These are phyloP conservation scores for Fusarium transvaalense DNA, from an alignment of 2,329 filamentous ascomycete species.

Conservation along the genomic window DNA sequence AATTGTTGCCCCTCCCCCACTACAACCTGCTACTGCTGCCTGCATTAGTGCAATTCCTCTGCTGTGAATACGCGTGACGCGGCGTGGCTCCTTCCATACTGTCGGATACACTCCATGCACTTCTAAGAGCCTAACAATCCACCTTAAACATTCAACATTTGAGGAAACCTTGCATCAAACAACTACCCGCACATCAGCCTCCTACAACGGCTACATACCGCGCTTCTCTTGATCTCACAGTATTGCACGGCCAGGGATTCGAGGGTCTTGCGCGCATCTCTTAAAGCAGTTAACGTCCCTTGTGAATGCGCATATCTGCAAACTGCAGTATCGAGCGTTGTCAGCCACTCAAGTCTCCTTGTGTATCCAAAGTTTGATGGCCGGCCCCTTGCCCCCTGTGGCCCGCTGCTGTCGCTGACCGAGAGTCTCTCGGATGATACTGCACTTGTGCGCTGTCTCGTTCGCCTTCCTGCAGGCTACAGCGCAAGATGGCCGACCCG, in stretches of 20 bases:
- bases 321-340: constrained; percentile 5
- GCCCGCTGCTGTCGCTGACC: constrained; percentile 28
- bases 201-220: not conserved
- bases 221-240: not conserved
- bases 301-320: constrained; percentile 2
- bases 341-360: constrained; percentile 9
- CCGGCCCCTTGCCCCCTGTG: constrained; percentile 26
- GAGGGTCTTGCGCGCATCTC: not conserved
- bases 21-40: constrained; percentile 3
- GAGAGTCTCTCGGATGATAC: constrained; percentile 31
- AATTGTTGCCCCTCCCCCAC: constrained; percentile 28
- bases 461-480: constrained; percentile 23
- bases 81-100: constrained; percentile 37
- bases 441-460: constrained; percentile 32
- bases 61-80: constrained; percentile 39
- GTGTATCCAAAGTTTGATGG: constrained; percentile 26
- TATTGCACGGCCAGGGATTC: not conserved
- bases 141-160: not conserved
- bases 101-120: constrained; percentile 12
- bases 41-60: constrained; percentile 28
- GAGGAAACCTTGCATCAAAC: constrained; percentile 1
- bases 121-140: not conserved
- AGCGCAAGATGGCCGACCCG: constrained; percentile 32
- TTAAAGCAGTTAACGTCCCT: not conserved
- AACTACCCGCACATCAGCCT: constrained; percentile 3